Conservation (phyloP, 805 yeast species). For the Suhomyces prunicola region DNA sequence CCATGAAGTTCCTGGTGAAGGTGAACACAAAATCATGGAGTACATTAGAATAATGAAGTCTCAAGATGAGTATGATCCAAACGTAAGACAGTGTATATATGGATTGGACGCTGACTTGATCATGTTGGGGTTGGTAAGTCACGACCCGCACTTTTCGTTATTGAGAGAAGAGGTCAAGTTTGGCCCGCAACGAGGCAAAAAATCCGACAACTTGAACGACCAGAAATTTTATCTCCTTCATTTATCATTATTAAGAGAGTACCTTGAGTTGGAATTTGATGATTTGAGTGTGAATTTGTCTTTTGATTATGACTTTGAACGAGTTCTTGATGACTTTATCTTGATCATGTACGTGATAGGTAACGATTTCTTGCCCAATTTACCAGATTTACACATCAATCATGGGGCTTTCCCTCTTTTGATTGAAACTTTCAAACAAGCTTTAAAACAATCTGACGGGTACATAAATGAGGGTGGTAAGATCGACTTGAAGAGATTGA, state of each 20-base stretch:
- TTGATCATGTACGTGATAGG: constrained; percentile 93
- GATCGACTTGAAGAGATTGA: constrained; percentile 71
- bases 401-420: constrained; percentile 96
- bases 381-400: constrained; percentile 89
- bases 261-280: constrained; percentile 78
- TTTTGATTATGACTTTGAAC: constrained; percentile 80
- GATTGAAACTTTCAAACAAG: constrained; percentile 81
- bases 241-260: constrained; percentile 84
- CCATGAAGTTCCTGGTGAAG: constrained; percentile 97
- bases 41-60: constrained; percentile 77
- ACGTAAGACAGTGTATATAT: constrained; percentile 88
- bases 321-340: constrained; percentile 88
- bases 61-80: constrained; percentile 69
- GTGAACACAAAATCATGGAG: constrained; percentile 97
- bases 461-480: constrained; percentile 81
- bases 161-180: constrained; percentile 94
- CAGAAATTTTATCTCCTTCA: constrained; percentile 84
- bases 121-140: constrained; percentile 86
- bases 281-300: constrained; percentile 61
- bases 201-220: constrained; percentile 54
- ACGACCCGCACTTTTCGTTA: constrained; percentile 93
- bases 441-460: constrained; percentile 71
- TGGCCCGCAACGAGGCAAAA: constrained; percentile 49
- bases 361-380: constrained; percentile 94
- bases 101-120: constrained; percentile 96